phyloP scores from a whole-genome alignment of 495 filamentous ascomycete species.

The Aspergillus affinis region DNA sequence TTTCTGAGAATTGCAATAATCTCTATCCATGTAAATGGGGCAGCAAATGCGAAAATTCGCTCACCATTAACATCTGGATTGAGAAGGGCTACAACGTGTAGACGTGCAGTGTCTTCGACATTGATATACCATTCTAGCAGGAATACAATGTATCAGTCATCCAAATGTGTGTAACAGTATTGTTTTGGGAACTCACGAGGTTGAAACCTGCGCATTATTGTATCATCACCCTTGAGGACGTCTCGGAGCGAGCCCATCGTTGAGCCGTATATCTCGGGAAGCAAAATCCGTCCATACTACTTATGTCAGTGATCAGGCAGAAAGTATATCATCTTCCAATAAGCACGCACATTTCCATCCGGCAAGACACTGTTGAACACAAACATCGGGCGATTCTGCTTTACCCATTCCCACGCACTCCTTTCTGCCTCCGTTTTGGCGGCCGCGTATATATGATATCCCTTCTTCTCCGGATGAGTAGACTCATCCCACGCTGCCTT shows the following conservation, averaged over 20 bases:
- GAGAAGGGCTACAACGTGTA: slow-evolving; percentile 50
- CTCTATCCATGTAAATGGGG: slow-evolving; percentile 36
- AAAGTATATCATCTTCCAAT: not conserved
- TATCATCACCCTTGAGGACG: not conserved
- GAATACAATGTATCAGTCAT: not conserved
- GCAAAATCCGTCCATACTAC: not conserved
- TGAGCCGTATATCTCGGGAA: not conserved
- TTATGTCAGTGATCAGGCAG: not conserved
- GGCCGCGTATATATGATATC: slow-evolving; percentile 42
- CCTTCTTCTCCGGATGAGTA: slow-evolving; percentile 20
- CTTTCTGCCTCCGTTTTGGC: slow-evolving; percentile 55
- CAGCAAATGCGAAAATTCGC: slow-evolving; percentile 47
- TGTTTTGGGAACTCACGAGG: not conserved
- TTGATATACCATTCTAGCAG: slow-evolving; percentile 37
- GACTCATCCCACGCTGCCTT: slow-evolving; percentile 22
- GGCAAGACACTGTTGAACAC: slow-evolving; percentile 52
- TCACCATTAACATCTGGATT: slow-evolving; percentile 38
- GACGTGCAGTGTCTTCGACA: slow-evolving; percentile 46
- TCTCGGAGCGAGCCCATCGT: not conserved
- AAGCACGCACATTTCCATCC: slow-evolving; percentile 26
- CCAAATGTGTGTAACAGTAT: too few species aligned
- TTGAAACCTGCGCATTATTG: not conserved
- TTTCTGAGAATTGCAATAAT: slow-evolving; percentile 14
- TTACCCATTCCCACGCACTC: slow-evolving; percentile 51
- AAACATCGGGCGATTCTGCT: slow-evolving; percentile 47